Conservation (phyloP, 495 filamentous ascomycete genomes). For the Xylaria acuta region DNA sequence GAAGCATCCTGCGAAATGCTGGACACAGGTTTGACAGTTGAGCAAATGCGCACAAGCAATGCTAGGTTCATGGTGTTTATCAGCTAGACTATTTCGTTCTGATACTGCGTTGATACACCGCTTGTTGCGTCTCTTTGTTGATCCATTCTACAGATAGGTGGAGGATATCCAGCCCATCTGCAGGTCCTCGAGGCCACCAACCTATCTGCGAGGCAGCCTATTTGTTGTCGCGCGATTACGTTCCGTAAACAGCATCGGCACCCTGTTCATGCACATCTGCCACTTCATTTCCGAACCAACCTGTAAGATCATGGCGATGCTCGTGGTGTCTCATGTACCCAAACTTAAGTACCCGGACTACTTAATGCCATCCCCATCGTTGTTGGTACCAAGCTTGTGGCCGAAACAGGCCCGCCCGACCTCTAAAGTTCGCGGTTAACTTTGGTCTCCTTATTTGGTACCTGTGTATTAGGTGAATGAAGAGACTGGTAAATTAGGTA, state of each 20-base stretch:
- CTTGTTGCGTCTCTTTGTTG: neutral
- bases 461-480: too few relatives aligned
- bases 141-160: neutral
- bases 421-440: neutral
- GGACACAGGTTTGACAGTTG: too few relatives aligned
- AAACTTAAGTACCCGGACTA: neutral
- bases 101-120: neutral
- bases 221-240: neutral
- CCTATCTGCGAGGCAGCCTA: neutral
- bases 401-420: neutral
- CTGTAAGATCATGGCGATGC: neutral
- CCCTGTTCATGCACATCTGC: neutral
- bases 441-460: too few relatives aligned
- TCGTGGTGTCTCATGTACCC: neutral
- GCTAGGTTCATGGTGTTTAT: too few relatives aligned
- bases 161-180: neutral
- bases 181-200: neutral
- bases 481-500: too few relatives aligned
- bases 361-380: neutral
- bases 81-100: too few relatives aligned
- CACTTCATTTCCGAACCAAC: constrained; percentile 9
- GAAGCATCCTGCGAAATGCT: too few relatives aligned
- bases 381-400: too few relatives aligned
- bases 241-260: neutral
- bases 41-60: neutral